Percentiles rank a stretch among this genome's conserved stretches.
Conservation (phyloP, 768 basidiomycete genomes). For the Candolleomyces eurysporus region DNA sequence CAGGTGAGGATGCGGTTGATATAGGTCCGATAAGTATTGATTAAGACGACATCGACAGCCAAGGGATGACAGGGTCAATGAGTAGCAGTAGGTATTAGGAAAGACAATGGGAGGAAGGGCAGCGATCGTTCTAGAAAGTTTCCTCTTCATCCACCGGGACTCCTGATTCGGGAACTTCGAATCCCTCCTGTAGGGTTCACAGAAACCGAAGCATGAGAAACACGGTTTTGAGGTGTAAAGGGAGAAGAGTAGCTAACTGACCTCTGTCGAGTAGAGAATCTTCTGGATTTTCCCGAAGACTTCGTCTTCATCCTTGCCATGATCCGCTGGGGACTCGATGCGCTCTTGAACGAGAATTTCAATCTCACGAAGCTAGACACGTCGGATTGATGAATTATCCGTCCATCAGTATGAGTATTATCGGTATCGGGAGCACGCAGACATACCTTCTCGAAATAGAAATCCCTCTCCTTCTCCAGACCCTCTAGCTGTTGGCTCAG, state of each 20-base stretch:
- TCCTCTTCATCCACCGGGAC: conserved; percentile 73
- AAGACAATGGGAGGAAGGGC: no score
- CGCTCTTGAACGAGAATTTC: conserved; percentile 91
- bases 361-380: conserved; percentile 81
- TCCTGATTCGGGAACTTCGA: conserved; percentile 77
- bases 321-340: conserved; percentile 54
- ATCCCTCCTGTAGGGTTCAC: conserved; percentile 69
- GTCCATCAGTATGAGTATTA: not conserved
- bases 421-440: not conserved
- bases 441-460: conserved; percentile 95
- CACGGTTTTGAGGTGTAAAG: not conserved
- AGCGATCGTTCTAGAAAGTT: conserved; percentile 47
- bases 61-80: no score
- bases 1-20: no score
- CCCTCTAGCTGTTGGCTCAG: conserved; percentile 81
- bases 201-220: not conserved
- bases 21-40: no score
- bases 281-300: conserved; percentile 80
- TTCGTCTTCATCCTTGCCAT: conserved; percentile 52
- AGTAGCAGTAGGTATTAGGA: no score
- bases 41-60: no score
- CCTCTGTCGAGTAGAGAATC: conserved; percentile 95
- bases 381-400: not conserved
- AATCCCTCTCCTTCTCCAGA: conserved; percentile 95
- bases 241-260: conserved; percentile 32